Conservation (phyloP, 2,329 filamentous ascomycete genomes). For the Aureobasidium vineae region DNA sequence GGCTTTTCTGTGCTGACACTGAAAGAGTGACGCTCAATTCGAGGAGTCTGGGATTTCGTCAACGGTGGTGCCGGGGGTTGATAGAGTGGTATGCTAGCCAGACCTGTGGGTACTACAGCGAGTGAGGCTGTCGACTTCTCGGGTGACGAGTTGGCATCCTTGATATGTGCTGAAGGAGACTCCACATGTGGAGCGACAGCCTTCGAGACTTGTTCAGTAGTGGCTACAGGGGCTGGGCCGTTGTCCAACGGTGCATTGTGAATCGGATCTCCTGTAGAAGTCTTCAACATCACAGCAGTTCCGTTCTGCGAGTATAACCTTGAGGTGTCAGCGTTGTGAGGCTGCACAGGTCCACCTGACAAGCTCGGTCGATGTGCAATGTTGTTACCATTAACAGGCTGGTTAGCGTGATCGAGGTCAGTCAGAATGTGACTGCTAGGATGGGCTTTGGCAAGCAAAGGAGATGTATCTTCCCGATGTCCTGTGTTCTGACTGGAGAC, state of each 20-base stretch:
- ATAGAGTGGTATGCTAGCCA: slow-evolving; percentile 21
- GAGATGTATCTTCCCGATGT: not conserved
- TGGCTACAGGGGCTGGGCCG: too few species aligned
- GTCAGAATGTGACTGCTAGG: not conserved
- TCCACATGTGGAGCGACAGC: not conserved
- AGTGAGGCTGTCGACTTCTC: slow-evolving; percentile 26
- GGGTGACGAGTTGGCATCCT: not conserved
- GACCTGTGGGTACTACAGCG: slow-evolving; percentile 25
- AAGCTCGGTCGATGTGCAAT: not conserved
- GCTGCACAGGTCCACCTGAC: slow-evolving; percentile 15
- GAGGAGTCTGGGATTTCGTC: slow-evolving; percentile 20
- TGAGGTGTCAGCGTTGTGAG: slow-evolving; percentile 3
- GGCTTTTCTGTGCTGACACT: not conserved
- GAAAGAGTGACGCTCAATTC: slow-evolving; percentile 11
- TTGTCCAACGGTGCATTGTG: not conserved
- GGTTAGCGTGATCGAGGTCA: not conserved
- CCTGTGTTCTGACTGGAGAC: slow-evolving; percentile 6
- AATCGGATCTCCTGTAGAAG: not conserved
- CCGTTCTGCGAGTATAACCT: not conserved
- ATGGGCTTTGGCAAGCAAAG: not conserved
- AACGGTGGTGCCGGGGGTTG: slow-evolving; percentile 22
- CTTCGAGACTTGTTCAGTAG: not conserved
- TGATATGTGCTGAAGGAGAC: not conserved
- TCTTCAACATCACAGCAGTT: not conserved
- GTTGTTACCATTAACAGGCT: not conserved